These are phyloP conservation scores for Arabidopsis hybrid DNA, from an alignment of 441 rosid genomes.

Conservation along the genomic window DNA sequence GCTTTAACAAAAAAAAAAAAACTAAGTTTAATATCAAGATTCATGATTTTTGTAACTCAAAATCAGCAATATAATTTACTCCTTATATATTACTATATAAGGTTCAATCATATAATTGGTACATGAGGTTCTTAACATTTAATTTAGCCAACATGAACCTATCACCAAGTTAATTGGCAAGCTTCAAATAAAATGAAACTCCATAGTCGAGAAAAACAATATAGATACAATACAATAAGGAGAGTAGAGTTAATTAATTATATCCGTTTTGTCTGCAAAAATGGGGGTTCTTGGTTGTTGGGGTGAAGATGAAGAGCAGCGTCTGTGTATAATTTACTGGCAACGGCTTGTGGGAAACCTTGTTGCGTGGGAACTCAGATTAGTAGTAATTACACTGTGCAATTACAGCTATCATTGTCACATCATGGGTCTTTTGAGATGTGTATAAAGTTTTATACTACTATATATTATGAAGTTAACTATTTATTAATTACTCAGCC, in stretches of 20 bases:
- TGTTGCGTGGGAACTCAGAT: constrained; percentile 38
- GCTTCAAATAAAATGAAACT: background rate
- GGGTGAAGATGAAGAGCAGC: constrained; percentile 3
- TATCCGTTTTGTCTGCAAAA: background rate
- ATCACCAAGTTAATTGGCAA: background rate
- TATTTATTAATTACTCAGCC: constrained; percentile 10
- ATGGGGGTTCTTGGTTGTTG: constrained; percentile 18
- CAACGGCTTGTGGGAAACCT: constrained; percentile 30
- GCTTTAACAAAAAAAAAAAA: too few species aligned
- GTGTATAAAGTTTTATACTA: background rate
- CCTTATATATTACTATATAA: too few species aligned
- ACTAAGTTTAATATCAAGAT: too few species aligned
- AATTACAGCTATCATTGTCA: constrained; percentile 42
- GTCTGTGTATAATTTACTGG: constrained; percentile 22
- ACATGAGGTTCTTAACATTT: too few species aligned
- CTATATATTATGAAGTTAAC: background rate
- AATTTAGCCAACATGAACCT: too few species aligned
- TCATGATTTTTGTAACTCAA: too few species aligned
- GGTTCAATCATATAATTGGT: too few species aligned
- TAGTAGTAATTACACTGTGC: constrained; percentile 20
- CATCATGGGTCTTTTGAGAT: constrained; percentile 33
- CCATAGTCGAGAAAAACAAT: background rate
- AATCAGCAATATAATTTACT: too few species aligned
- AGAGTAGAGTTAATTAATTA: constrained; percentile 1
- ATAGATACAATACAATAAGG: background rate